A percentile compares a stretch with the other conserved stretches of the same genome.
Evolutionary conservation across 2,329 filamentous ascomycete genomes (phyloP).

Genomic region (Aspergillus hortae): DNA sequence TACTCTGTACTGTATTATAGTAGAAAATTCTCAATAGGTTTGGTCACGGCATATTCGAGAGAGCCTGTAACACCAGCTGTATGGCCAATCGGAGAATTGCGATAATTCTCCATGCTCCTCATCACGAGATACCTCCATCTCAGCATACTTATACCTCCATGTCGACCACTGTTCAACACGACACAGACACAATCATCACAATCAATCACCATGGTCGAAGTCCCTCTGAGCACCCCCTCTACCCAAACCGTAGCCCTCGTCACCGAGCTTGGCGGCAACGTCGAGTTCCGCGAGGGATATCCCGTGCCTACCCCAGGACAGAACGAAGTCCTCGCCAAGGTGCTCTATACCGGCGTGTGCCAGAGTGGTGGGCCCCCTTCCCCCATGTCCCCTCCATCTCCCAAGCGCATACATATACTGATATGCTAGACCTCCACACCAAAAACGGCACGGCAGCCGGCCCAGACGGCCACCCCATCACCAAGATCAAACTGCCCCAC

Average conservation of each 20-base stretch:
- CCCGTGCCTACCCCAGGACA: conserved; percentile 37
- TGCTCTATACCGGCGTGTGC: conserved; percentile 45
- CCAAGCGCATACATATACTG: no score
- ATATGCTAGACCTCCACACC: conserved; percentile 34
- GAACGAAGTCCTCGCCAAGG: conserved; percentile 45
- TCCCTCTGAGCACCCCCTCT: conserved; percentile 8
- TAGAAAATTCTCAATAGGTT: no score
- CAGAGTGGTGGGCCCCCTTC: conserved; percentile 36
- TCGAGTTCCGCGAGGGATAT: conserved; percentile 41
- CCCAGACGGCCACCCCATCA: conserved; percentile 40
- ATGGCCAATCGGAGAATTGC: neutral
- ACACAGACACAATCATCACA: neutral
- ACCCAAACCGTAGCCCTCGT: conserved; percentile 43
- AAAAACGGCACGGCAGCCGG: conserved; percentile 38
- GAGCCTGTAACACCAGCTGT: no score
- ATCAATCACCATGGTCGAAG: conserved; percentile 3
- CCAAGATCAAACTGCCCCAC: conserved; percentile 44
- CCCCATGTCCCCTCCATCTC: no score
- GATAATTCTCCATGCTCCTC: neutral
- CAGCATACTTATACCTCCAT: neutral
- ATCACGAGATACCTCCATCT: neutral
- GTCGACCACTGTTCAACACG: neutral
- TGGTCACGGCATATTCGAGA: no score
- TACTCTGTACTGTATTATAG: no score
- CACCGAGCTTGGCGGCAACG: conserved; percentile 35